Base-by-base conservation (phyloP, 805 yeast genomes). In the Saccharomyces eubayanus region DNA sequence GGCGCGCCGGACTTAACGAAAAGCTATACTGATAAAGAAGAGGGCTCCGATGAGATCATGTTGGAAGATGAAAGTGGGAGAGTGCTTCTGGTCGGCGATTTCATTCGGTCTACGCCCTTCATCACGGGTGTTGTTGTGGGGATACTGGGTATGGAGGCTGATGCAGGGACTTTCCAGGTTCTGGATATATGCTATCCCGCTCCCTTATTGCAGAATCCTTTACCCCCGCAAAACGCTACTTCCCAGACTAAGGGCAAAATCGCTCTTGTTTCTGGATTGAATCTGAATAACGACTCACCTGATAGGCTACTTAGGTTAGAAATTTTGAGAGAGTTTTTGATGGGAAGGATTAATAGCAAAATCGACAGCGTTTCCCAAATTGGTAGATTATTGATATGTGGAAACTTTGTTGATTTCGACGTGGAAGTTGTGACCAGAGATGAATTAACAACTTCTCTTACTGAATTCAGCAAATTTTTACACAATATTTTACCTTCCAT, bases 61-160 rank as follows among this genome's bases (percentile, higher is more conserved):
- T 67, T 94, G 36, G 98, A 94, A 68, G 99, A 94, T 70, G 97
- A 90, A 63, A 83, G 90, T 53, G 99, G 99, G 2, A 75, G 99
- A 50, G 84, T 96, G 6, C 67, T 82, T 31, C 71, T 94, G 24
- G 83, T 80, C 49, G 91, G 89, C 28, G 77, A 78, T 16, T 68
- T 84, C 31, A 76, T 87, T 46, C 73, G 74, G 50, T 64, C 68
- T 6, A 74, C 80, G 20, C 78, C 85, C 2, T 73, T 92, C 28
- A 96, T 91, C 0, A 94, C 97, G 0, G 99, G 99, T 3, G 78
- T 83, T n/a, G 85, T 91, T 0, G 81, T 90, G 6, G 98, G 92
- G 0, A 79, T 90, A 0, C 67, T 90, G 10, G 99, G 99, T 0
- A 83, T 88, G 72, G 97, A 91, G 65, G 77, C 86, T 8, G 82